Evolutionary conservation across 1,139 yeast genomes (phyloP).

Genomic region (Meyerozyma guilliermondii): DNA sequence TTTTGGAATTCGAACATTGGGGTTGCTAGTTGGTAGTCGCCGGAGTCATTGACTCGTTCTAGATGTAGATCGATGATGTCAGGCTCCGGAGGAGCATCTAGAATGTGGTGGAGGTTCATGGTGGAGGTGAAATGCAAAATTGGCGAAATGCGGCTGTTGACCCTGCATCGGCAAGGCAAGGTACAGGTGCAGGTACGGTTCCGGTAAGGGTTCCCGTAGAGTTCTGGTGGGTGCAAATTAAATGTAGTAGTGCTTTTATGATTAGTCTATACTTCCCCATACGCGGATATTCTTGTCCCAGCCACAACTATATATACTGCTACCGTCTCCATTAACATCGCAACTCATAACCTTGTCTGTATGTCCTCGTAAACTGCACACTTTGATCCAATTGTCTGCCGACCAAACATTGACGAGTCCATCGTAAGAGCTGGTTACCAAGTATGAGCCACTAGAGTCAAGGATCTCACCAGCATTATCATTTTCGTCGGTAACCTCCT

Average conservation of each 20-base stretch:
- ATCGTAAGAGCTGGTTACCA: slow-evolving; percentile 70
- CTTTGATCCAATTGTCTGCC: slow-evolving; percentile 66
- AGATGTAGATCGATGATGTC: slow-evolving; percentile 56
- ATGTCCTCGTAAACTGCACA: slow-evolving; percentile 55
- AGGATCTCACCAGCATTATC: slow-evolving; percentile 18
- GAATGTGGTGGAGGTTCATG: slow-evolving; percentile 73
- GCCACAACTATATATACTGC: slow-evolving; percentile 57
- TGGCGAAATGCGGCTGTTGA: neutral
- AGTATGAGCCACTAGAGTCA: slow-evolving; percentile 37
- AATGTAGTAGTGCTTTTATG: no score
- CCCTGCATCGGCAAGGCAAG: neutral
- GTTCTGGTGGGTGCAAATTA: neutral
- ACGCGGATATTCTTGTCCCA: slow-evolving; percentile 57
- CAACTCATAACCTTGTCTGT: slow-evolving; percentile 71
- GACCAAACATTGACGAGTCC: slow-evolving; percentile 60
- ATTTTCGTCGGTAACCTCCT: slow-evolving; percentile 25
- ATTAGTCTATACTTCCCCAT: slow-evolving; percentile 6
- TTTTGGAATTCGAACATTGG: slow-evolving; percentile 87
- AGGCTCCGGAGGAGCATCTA: slow-evolving; percentile 86
- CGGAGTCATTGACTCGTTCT: slow-evolving; percentile 37
- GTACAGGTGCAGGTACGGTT: neutral
- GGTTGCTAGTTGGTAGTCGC: slow-evolving; percentile 78
- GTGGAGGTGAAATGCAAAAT: neutral
- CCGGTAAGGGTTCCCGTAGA: neutral
- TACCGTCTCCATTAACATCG: slow-evolving; percentile 45